A percentile compares a stretch with the other conserved stretches of the same genome.
Evolutionary conservation across 257 asterid genomes (phyloP).

Genomic region (Przewalskia tangutica): DNA sequence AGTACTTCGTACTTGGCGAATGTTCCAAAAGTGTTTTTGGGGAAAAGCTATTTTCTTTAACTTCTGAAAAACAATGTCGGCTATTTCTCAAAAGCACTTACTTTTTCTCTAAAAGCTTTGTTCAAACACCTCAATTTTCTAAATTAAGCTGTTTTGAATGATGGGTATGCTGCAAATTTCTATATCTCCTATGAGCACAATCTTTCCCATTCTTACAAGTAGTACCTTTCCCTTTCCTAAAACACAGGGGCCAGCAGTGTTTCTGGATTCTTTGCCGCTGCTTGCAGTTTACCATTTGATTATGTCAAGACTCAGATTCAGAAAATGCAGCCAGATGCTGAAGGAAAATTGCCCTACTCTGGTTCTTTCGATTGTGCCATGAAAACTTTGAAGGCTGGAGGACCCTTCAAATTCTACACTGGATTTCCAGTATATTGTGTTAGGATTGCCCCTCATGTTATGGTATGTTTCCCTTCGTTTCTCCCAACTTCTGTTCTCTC

Average conservation of each 20-base stretch:
- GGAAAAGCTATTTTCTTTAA: too few relatives aligned
- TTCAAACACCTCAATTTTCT: too few relatives aligned
- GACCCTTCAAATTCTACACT: slow-evolving; percentile 79
- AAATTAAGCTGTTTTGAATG: too few relatives aligned
- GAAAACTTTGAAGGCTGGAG: slow-evolving; percentile 74
- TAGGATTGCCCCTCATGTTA: slow-evolving; percentile 96
- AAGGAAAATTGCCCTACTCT: slow-evolving; percentile 70
- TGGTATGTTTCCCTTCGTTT: slow-evolving; percentile 45
- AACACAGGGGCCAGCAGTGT: slow-evolving; percentile 72
- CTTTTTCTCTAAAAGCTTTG: too few relatives aligned
- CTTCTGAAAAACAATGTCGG: too few relatives aligned
- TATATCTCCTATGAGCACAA: not conserved
- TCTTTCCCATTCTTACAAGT: not conserved
- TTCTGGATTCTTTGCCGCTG: slow-evolving; percentile 86
- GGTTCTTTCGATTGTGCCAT: slow-evolving; percentile 76
- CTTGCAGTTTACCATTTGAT: slow-evolving; percentile 93
- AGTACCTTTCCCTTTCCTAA: not conserved
- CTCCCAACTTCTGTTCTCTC: not conserved
- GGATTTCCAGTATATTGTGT: slow-evolving; percentile 95
- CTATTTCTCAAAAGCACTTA: too few relatives aligned
- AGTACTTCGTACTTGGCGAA: too few relatives aligned
- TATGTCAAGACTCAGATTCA: slow-evolving; percentile 92
- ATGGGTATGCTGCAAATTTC: not conserved
- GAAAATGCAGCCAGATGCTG: slow-evolving; percentile 91
- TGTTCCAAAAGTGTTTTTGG: too few relatives aligned